phyloP scores from a whole-genome alignment of 108 stramenopile genomes.

The Cyclotella baltica region DNA sequence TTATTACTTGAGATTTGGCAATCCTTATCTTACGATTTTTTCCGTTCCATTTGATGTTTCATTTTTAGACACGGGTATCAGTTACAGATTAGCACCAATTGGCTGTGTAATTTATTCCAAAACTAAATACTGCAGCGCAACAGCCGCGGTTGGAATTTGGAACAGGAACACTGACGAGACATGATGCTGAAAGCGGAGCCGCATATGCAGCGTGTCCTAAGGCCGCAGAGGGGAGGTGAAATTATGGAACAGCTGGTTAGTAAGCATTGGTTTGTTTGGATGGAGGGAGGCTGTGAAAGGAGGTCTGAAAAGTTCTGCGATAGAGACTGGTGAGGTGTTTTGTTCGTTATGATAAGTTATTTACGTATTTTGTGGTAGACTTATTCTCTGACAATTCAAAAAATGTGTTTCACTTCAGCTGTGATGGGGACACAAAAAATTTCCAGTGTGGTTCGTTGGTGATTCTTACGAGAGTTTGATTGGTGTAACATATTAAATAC shows the following conservation, averaged over 20 bases:
- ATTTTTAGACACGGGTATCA: no score
- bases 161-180: conserved; percentile 95
- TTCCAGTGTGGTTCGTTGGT: conserved; percentile 94
- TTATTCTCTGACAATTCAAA: neutral
- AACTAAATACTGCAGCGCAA: no score
- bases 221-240: conserved; percentile 98
- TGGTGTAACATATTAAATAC: conserved; percentile 98
- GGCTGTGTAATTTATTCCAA: no score
- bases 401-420: conserved; percentile 91
- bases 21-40: no score
- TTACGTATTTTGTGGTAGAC: neutral
- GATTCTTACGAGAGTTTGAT: conserved; percentile 82
- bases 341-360: neutral
- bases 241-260: conserved; percentile 98
- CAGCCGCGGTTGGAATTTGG: conserved; percentile 96
- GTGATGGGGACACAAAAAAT: conserved; percentile 98
- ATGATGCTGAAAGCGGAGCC: conserved; percentile 85
- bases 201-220: conserved; percentile 92
- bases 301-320: conserved; percentile 94
- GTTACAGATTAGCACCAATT: no score
- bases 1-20: no score
- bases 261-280: conserved; percentile 98
- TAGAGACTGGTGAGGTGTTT: conserved; percentile 88
- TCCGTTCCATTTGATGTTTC: no score
- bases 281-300: conserved; percentile 89